A percentile compares a stretch with the other conserved stretches of the same genome.
Evolutionary conservation across 306 rosid species (phyloP).

Genomic region (Cucumis sativus): Cucumber_9930_V3 NC_026655.2:22469001-22469500

Average conservation of each 20-base stretch:
- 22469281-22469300: constrained; percentile 69
- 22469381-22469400: constrained; percentile 1
- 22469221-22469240: constrained; percentile 52
- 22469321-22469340: constrained; percentile 38
- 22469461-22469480: not conserved
- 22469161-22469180: constrained; percentile 10
- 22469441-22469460: not conserved
- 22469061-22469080: not conserved
- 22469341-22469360: not conserved
- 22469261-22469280: constrained; percentile 41
- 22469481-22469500: not conserved
- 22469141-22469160: not conserved
- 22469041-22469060: not conserved
- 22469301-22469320: constrained; percentile 61
- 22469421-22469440: not conserved
- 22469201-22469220: constrained; percentile 63
- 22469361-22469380: not conserved
- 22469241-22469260: constrained; percentile 52
- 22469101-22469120: not conserved
- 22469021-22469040: not conserved
- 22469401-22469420: not conserved
- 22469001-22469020: no score
- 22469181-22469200: not conserved
- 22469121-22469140: not conserved
- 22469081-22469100: no score